Evolutionary conservation across 306 rosid species (phyloP).

Genomic region (Cucurbita moschata): DNA sequence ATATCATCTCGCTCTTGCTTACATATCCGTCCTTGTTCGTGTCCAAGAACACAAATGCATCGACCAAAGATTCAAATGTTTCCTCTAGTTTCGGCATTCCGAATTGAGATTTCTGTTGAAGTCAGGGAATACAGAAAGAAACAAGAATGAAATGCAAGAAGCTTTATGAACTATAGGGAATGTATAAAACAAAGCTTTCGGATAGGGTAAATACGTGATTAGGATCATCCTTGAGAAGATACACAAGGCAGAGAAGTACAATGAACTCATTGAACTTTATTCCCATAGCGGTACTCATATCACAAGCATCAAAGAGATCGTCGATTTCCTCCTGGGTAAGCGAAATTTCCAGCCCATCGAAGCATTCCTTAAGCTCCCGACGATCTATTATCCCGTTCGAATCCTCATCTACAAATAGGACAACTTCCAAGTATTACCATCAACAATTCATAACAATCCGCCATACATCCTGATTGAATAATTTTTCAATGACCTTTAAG

Average conservation of each 20-base stretch:
- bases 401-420: constrained; percentile 53
- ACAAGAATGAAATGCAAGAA: constrained; percentile 1
- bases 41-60: constrained; percentile 89
- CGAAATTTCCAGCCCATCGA: constrained; percentile 50
- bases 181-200: background rate
- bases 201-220: constrained; percentile 42
- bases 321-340: constrained; percentile 54
- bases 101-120: constrained; percentile 43
- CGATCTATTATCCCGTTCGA: constrained; percentile 68
- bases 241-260: constrained; percentile 78
- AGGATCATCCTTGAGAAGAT: constrained; percentile 67
- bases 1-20: constrained; percentile 87
- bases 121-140: constrained; percentile 26
- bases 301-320: constrained; percentile 83
- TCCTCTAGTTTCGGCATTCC: constrained; percentile 71
- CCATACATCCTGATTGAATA: too few relatives aligned
- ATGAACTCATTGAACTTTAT: constrained; percentile 72
- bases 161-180: background rate
- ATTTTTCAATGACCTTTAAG: too few relatives aligned
- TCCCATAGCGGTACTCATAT: constrained; percentile 63
- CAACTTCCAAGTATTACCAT: background rate
- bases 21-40: constrained; percentile 87
- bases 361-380: constrained; percentile 62
- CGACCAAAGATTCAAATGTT: constrained; percentile 79
- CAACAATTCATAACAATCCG: background rate